phyloP scores from a whole-genome alignment of 495 filamentous ascomycete genomes.

The Wilcoxina mikolae region DNA sequence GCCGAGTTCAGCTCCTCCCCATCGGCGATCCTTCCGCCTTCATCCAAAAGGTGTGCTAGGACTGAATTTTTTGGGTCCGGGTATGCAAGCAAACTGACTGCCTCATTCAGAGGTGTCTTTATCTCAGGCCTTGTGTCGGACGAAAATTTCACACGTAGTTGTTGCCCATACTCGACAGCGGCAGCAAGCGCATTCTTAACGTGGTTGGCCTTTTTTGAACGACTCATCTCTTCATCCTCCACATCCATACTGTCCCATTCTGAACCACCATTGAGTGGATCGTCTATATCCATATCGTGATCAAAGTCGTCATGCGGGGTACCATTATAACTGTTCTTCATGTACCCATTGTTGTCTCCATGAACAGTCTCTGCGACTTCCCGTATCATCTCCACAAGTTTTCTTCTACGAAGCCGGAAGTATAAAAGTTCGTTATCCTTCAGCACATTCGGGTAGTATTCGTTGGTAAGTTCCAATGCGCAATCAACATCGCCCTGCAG shows the following conservation, averaged over 20 bases:
- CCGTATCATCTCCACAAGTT: constrained; percentile 93
- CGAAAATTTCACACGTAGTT: constrained; percentile 59
- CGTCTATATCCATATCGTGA: constrained; percentile 74
- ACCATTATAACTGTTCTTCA: constrained; percentile 26
- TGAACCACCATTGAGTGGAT: constrained; percentile 35
- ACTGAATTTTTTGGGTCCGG: constrained; percentile 57
- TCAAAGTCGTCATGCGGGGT: constrained; percentile 40
- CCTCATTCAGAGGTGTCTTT: constrained; percentile 61
- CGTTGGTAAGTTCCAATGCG: constrained; percentile 64
- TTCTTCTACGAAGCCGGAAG: constrained; percentile 78
- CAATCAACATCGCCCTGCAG: constrained; percentile 87
- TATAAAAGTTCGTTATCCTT: constrained; percentile 74
- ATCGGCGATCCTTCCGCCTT: constrained; percentile 57
- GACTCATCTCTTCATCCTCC: constrained; percentile 34
- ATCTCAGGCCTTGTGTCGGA: constrained; percentile 53
- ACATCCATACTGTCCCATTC: constrained; percentile 38
- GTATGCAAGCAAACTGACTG: constrained; percentile 82
- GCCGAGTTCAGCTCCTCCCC: constrained; percentile 92
- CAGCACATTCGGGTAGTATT: constrained; percentile 68
- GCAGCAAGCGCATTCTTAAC: constrained; percentile 36
- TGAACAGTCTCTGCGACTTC: constrained; percentile 52
- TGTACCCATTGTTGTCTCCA: constrained; percentile 22
- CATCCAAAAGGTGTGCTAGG: constrained; percentile 65
- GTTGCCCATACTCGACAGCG: constrained; percentile 66
- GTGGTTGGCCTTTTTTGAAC: constrained; percentile 6